Evolutionary conservation across 192 early-diverging fungal species (phyloP).

Genomic region (Helicostylum pulchrum): DNA sequence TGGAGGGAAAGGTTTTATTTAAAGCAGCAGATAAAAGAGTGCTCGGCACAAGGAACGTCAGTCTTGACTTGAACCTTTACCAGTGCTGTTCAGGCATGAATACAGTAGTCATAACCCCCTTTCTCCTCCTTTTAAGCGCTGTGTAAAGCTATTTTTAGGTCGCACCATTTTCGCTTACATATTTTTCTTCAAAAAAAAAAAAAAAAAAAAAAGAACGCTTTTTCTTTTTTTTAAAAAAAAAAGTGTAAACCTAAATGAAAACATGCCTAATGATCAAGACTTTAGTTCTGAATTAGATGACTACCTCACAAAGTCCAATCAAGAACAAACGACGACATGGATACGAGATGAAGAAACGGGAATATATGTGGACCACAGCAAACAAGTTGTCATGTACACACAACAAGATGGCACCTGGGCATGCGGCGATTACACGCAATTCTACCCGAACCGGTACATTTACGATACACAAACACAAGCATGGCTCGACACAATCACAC

Average conservation of each 20-base stretch:
- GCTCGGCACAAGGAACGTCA: too few relatives aligned
- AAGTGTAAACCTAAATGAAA: background rate
- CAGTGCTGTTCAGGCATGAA: too few relatives aligned
- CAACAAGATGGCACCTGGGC: too few relatives aligned
- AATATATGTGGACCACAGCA: background rate
- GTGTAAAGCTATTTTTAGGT: too few relatives aligned
- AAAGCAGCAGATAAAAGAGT: too few relatives aligned
- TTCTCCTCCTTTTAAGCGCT: too few relatives aligned
- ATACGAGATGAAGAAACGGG: background rate
- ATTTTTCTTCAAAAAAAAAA: background rate
- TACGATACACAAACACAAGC: slow-evolving; percentile 41
- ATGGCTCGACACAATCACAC: slow-evolving; percentile 55
- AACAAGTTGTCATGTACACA: too few relatives aligned
- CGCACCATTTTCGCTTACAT: too few relatives aligned
- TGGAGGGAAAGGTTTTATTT: too few relatives aligned
- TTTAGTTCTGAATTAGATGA: background rate
- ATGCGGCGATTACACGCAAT: too few relatives aligned
- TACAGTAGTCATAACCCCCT: too few relatives aligned
- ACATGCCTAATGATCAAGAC: background rate
- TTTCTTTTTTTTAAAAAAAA: background rate
- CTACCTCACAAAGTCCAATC: slow-evolving; percentile 18
- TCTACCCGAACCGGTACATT: slow-evolving; percentile 33
- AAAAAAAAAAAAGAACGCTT: background rate
- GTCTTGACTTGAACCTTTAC: too few relatives aligned
- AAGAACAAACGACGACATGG: background rate